Base-by-base conservation (phyloP, 305 asterid species). In the Euphrasia arctica region DNA sequence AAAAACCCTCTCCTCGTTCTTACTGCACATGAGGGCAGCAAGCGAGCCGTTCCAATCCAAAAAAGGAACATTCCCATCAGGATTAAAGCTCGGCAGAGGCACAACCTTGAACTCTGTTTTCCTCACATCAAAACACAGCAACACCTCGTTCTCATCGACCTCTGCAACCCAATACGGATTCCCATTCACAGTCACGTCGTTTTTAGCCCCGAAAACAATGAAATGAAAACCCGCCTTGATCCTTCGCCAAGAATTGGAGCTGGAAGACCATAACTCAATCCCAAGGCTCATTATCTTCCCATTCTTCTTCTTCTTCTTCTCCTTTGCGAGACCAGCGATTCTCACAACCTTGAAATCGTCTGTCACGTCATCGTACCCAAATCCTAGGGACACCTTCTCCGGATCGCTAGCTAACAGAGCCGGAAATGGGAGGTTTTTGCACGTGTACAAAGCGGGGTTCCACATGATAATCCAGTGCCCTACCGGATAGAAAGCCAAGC, bases 391-490 rank as follows among this genome's bases (percentile, higher is more conserved):
- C 11, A 47, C 58, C 13, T 10, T 3, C 41, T 47, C 51, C 1
- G 48, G 34, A 4, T 0, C 27, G 36, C 58, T 39, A 10, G 31
- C 27, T 0, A 28, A 41, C 13, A 13, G 32, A 15, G 51, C 51
- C 50, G 65, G 13, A 0, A 43, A 29, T 1, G 7, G 57, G 15
- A 66, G 4, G 7, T 2, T 5, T 0, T 67, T 67, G 6, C 0
- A 22, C 15, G 45, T 2, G 3, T 12, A 31, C 60, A 32, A 10
- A 47, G 71, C 65, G 32, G 71, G 71, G 49, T 66, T 66, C 70
- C 63, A 56, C 25, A 66, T 1, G 13, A 28, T 8, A 28, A 56
- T 43, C 11, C 1, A 1, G 36, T 58, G 42, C 4, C 56, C 57
- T 1, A 7, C 15, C 0, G 48, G 34, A 4, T 34, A 63, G 64